Evolutionary conservation across 169 alveolate species (phyloP).

Genomic region (Babesia sp.): DNA sequence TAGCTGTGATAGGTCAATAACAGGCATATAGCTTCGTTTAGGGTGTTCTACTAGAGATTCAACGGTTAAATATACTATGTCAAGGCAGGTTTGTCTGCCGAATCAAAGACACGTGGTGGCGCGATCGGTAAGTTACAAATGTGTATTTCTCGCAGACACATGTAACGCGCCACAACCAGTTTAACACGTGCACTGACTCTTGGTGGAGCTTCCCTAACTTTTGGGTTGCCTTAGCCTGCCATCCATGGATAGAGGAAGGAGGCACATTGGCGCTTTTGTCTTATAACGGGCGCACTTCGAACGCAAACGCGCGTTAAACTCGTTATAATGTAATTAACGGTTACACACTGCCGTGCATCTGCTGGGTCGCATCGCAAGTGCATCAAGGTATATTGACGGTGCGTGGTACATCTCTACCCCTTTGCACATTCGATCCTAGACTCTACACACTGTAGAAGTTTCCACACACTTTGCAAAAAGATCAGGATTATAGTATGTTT

Average conservation of each 20-base stretch:
- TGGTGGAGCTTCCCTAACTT: neutral
- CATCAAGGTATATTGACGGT: conserved; percentile 42
- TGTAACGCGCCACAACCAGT: too few relatives aligned
- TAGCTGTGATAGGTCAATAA: too few relatives aligned
- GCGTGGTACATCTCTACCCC: conserved; percentile 30
- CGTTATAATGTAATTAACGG: neutral
- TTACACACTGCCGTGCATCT: conserved; percentile 8
- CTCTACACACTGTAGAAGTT: conserved; percentile 13
- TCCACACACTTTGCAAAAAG: neutral
- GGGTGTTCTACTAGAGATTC: too few relatives aligned
- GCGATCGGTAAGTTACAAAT: too few relatives aligned
- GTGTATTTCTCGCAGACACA: too few relatives aligned
- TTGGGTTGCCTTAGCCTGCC: neutral
- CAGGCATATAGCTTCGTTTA: too few relatives aligned
- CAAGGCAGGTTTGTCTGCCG: too few relatives aligned
- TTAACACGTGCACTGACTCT: conserved; percentile 3
- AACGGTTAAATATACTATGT: too few relatives aligned
- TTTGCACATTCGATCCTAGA: conserved; percentile 13
- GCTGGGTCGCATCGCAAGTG: neutral
- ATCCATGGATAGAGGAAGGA: neutral
- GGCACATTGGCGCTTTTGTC: neutral
- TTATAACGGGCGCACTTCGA: conserved; percentile 1
- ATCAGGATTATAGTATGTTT: neutral
- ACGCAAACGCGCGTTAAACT: neutral
- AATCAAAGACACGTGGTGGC: too few relatives aligned